A percentile compares a stretch with the other conserved stretches of the same genome.
Conservation (phyloP, 1,284 basidiomycete species). For the Erythrobasidium hasegawianum region DNA sequence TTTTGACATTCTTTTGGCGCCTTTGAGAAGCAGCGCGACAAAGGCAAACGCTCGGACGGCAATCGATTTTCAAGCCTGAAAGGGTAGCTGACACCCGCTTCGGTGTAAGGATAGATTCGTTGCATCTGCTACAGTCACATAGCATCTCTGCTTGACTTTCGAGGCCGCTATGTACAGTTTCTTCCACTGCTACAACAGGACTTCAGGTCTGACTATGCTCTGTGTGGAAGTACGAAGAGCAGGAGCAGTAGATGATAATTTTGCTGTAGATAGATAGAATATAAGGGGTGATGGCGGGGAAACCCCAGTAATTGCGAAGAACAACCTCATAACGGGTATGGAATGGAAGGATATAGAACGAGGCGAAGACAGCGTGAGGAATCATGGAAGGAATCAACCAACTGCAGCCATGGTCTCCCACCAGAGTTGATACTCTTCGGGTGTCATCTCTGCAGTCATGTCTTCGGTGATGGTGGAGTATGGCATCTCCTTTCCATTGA, state of each 20-base stretch:
- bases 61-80: neutral
- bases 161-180: neutral
- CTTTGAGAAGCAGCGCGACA: neutral
- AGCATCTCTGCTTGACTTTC: neutral
- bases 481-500: slow-evolving; percentile 60
- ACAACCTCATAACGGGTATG: neutral
- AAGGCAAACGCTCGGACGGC: neutral
- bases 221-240: too few species aligned
- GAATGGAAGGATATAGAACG: neutral
- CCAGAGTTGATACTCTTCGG: slow-evolving; percentile 62
- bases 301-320: too few species aligned
- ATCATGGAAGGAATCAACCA: slow-evolving; percentile 3
- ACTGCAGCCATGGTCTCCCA: slow-evolving; percentile 21
- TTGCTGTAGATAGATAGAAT: too few species aligned
- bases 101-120: neutral
- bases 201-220: neutral
- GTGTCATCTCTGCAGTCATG: slow-evolving; percentile 75
- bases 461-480: slow-evolving; percentile 74
- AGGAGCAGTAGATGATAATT: too few species aligned
- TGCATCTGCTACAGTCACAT: neutral
- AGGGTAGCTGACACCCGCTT: neutral
- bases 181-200: neutral
- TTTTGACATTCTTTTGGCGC: neutral
- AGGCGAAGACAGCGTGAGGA: neutral
- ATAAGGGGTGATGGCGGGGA: too few species aligned